Evolutionary conservation across 2,329 filamentous ascomycete genomes (phyloP), one percentile per base, ranked within the genome.

Genomic region (Fusarium fujikuroi): DNA sequence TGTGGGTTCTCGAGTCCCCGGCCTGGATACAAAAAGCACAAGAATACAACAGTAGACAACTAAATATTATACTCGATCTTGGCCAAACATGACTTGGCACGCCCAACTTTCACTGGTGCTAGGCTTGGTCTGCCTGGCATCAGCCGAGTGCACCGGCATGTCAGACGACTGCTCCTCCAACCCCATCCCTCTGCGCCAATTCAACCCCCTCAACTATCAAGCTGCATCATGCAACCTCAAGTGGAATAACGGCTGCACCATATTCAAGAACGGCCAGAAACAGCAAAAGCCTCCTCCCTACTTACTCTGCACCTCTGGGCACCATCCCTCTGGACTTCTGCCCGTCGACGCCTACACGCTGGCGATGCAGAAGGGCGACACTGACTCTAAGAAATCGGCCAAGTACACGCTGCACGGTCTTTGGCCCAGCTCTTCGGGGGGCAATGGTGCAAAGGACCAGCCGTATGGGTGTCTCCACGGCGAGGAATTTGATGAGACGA

Each of bases 91-190:
- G 32, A 32, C 32, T 32, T 32, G 32, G 32, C 42, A 59, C 46
- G 52, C 34, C 19, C 42, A 63, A 7, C 10, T 59, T 40, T 5
- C 10, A 2, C 8, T 46, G n/a, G 60, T 32, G 32, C 12, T 32
- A 6, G 32, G 32, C 32, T 32, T 32, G 32, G 32, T 5, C 32
- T 14, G 32, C 32, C 32, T 32, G 4, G 32, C 32, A 32, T 32
- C 32, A 32, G 32, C 32, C 32, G 32, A 32, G 32, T 32, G 32
- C 5, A 32, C 32, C 32, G 32, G 32, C 28, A 47, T 14, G n/a
- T 63, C 52, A 19, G 60, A 63, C 23, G 60, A 28, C 34, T 63
- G 60, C 34, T 58, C 60, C 25, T n/a, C 34, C 14, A 63, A 63
- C 10, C 60, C 60, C 7, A 36, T 47, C 15, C 19, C 12, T 2